Evolutionary conservation across 768 basidiomycete genomes (phyloP), one percentile per base, ranked within the genome.

Genomic region (Sarcomyxa edulis): DNA sequence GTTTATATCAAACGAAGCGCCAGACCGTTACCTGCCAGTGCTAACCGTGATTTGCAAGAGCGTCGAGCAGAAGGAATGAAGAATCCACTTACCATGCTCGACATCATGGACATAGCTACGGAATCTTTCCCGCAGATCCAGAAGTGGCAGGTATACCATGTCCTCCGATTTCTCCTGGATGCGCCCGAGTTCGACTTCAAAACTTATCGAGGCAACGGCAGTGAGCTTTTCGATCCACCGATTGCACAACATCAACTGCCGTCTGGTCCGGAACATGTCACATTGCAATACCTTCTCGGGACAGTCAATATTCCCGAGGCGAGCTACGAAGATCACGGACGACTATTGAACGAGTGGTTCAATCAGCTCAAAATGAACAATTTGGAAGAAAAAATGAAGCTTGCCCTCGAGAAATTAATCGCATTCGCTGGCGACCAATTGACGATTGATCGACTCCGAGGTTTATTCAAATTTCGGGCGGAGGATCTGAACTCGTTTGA

Each of bases 401-500:
- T 55, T 25, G 62, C 62, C 0, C 25, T 50, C 1, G 37, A 61
- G 9, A 31, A 42, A 6, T 19, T 69, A 1, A 40, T 71, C 7
- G 44, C 50, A 1, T 65, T 61, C 55, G 32, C 57, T 14, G 60
- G 63, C 6, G 62, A 67, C 46, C 59, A 67, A 41, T 53, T 73
- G 11, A 73, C 65, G 0, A 50, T 59, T 0, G 60, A 58, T 5
- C 52, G 61, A 1, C 47, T 71, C 2, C 64, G 58, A 6, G 61
- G 61, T 0, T 50, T 73, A 2, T 64, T 52, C 35, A 52, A 53
- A 10, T 68, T 50, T 32, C 54, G 53, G 0, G 43, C 49, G 1
- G 52, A 65, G n/a, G 71, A 73, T 38, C 28, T 43, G 6, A 73
- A 64, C 24, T 56, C 60, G 0, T 66, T 54, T 44, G 62, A 71